Evolutionary conservation across 208 protist genomes (phyloP).

Genomic region (Crithidia bombi): DNA sequence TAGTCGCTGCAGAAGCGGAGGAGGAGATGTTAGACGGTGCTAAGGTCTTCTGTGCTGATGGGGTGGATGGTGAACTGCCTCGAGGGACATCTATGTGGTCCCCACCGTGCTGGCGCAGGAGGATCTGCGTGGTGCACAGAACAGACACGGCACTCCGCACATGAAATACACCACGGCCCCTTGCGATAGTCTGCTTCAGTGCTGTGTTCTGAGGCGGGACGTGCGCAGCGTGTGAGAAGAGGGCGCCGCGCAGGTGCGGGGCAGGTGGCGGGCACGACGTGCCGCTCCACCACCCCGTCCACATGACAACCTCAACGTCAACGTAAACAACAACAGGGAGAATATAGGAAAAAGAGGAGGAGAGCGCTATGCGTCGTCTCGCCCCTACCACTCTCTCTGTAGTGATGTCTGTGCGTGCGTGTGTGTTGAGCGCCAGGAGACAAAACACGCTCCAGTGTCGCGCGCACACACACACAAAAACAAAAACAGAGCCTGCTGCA

Average conservation of each 20-base stretch:
- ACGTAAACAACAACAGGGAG: background rate
- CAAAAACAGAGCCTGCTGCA: constrained; percentile 16
- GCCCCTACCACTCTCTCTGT: too few species aligned
- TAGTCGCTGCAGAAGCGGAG: background rate
- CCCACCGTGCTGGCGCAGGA: background rate
- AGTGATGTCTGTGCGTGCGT: background rate
- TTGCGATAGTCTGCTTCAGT: too few species aligned
- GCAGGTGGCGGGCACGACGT: background rate
- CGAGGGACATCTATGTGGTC: background rate
- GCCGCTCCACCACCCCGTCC: constrained; percentile 2
- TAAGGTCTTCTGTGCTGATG: background rate
- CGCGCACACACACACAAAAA: constrained; percentile 11
- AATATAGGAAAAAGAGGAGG: constrained; percentile 12
- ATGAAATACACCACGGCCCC: too few species aligned
- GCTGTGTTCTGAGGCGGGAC: background rate
- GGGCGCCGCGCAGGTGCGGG: background rate
- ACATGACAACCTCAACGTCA: background rate
- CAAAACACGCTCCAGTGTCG: too few species aligned
- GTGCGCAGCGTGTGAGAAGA: background rate
- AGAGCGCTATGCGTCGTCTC: background rate
- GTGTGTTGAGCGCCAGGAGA: background rate
- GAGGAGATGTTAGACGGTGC: background rate
- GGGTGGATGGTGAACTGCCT: too few species aligned
- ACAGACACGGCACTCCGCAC: background rate
- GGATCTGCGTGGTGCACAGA: background rate